Conservation (phyloP, 2,329 filamentous ascomycete species). For the Curvularia sp. region DNA sequence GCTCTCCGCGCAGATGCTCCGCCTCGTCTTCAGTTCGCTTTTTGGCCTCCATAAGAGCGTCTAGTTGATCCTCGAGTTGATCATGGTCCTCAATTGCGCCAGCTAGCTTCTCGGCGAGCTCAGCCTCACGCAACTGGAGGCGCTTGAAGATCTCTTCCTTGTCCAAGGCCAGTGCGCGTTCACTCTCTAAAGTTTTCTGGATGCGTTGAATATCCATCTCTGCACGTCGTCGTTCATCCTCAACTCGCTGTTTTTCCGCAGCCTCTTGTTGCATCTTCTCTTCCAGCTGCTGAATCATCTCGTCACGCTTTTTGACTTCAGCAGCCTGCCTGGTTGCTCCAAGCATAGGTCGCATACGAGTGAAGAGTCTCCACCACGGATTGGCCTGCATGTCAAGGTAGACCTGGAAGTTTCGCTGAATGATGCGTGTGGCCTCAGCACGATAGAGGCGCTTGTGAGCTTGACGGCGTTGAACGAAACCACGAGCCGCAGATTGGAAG, state of each 20-base stretch:
- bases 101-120: constrained; percentile 90
- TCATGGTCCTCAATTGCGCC: constrained; percentile 95
- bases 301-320: constrained; percentile 94
- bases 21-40: constrained; percentile 87
- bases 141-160: constrained; percentile 99
- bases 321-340: constrained; percentile 89
- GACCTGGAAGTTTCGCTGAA: constrained; percentile 91
- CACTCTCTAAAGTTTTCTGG: constrained; percentile 93
- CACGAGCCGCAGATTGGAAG: constrained; percentile 91
- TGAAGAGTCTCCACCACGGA: constrained; percentile 96
- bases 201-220: constrained; percentile 88
- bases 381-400: constrained; percentile 90
- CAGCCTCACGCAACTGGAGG: constrained; percentile 88
- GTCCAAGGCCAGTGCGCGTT: constrained; percentile 91
- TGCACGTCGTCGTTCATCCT: constrained; percentile 88
- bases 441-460: constrained; percentile 94
- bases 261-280: constrained; percentile 81
- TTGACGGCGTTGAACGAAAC: constrained; percentile 85
- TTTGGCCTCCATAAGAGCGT: constrained; percentile 86
- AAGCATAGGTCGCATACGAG: constrained; percentile 92
- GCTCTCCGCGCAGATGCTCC: constrained; percentile 76
- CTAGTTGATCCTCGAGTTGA: constrained; percentile 89
- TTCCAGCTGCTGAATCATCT: constrained; percentile 87
- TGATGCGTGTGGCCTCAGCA: constrained; percentile 91
- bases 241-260: constrained; percentile 76